Conservation (phyloP, 139 green algal genomes). For the Nannochloris sp. region DNA sequence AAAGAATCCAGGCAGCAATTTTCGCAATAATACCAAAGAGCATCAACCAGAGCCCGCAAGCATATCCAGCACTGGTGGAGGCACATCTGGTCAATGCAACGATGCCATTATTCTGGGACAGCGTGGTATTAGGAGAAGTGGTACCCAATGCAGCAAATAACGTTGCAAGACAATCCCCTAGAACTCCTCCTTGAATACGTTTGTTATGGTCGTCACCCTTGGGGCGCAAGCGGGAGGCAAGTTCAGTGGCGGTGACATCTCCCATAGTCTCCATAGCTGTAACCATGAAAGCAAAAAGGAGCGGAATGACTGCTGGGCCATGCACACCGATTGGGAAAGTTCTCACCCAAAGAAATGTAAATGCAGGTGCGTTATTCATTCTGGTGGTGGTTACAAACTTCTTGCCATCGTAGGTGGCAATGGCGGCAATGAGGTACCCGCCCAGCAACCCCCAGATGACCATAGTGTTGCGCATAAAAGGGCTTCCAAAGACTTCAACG, state of each 20-base stretch:
- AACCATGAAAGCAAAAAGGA: conserved; percentile 34
- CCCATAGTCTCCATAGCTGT: conserved; percentile 59
- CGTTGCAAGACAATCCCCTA: conserved; percentile 41
- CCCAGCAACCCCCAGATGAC: conserved; percentile 46
- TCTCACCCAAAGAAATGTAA: conserved; percentile 68
- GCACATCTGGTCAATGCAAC: conserved; percentile 52
- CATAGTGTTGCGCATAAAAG: conserved; percentile 60
- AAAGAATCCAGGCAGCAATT: conserved; percentile 55
- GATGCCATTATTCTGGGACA: conserved; percentile 78
- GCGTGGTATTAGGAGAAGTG: conserved; percentile 56
- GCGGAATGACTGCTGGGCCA: background rate
- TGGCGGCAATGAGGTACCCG: conserved; percentile 37
- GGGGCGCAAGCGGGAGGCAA: conserved; percentile 38
- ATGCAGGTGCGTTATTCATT: conserved; percentile 38
- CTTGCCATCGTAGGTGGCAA: conserved; percentile 31
- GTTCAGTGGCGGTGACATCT: conserved; percentile 60
- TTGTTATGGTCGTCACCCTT: conserved; percentile 11
- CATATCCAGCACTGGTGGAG: conserved; percentile 42
- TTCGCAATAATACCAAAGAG: conserved; percentile 51
- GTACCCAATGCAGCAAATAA: conserved; percentile 52
- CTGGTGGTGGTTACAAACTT: conserved; percentile 27
- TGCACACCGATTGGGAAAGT: conserved; percentile 43
- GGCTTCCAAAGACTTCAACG: conserved; percentile 38
- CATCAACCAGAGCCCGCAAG: conserved; percentile 42
- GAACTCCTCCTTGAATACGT: conserved; percentile 48